Percentiles rank a stretch among this genome's conserved stretches.
These are phyloP conservation scores for Pythium myriotylum DNA, from an alignment of 352 stramenopile genomes.

Conservation along the genomic window DNA sequence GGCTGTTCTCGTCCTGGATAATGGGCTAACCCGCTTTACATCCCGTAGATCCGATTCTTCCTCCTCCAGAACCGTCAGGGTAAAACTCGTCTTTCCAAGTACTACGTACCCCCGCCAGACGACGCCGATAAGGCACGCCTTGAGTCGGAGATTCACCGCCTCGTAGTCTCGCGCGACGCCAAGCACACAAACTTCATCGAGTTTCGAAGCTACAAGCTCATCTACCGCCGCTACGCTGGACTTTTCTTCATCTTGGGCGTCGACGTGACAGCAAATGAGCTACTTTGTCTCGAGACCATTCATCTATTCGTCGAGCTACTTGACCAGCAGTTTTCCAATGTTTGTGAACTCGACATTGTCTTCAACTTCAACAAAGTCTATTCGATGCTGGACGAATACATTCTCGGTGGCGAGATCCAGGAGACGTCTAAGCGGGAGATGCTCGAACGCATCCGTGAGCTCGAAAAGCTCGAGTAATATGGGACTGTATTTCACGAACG, in stretches of 20 bases:
- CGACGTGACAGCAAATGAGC: slow-evolving; percentile 97
- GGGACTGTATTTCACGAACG: background rate
- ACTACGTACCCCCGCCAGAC: slow-evolving; percentile 91
- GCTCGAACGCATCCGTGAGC: slow-evolving; percentile 90
- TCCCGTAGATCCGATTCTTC: slow-evolving; percentile 94
- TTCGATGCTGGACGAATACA: slow-evolving; percentile 95
- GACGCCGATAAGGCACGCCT: slow-evolving; percentile 85
- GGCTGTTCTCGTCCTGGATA: too few species aligned
- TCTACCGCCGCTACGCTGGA: slow-evolving; percentile 98
- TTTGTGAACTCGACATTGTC: slow-evolving; percentile 97
- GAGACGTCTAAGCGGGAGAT: slow-evolving; percentile 93
- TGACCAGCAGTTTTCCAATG: slow-evolving; percentile 98
- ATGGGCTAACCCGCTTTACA: too few species aligned
- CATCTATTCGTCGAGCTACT: slow-evolving; percentile 98
- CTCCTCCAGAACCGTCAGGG: slow-evolving; percentile 98
- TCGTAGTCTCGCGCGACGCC: slow-evolving; percentile 86
- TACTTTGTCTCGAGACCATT: slow-evolving; percentile 97
- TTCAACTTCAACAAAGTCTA: slow-evolving; percentile 97
- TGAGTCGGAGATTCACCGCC: slow-evolving; percentile 90
- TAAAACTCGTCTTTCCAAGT: slow-evolving; percentile 99
- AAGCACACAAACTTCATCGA: slow-evolving; percentile 97
- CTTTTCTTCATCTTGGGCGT: slow-evolving; percentile 98
- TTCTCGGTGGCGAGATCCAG: slow-evolving; percentile 93
- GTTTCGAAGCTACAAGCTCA: slow-evolving; percentile 99
- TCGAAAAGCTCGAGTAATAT: slow-evolving; percentile 90